Evolutionary conservation across 306 rosid species (phyloP).

Genomic region (Cicer bijugum): DNA sequence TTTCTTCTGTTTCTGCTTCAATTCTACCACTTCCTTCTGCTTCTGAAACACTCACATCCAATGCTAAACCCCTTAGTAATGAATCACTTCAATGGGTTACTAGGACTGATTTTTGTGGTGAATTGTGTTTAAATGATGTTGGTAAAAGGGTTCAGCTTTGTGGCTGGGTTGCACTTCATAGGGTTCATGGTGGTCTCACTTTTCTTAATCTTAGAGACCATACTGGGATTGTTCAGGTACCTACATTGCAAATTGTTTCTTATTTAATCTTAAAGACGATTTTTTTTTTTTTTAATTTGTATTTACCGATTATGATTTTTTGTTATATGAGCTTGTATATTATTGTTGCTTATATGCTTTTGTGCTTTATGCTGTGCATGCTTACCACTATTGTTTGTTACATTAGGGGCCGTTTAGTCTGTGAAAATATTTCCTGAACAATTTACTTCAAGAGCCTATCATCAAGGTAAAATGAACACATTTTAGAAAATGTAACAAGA

Average conservation of each 20-base stretch:
- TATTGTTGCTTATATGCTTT: background rate
- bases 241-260: background rate
- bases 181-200: slow-evolving; percentile 88
- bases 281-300: background rate
- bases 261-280: background rate
- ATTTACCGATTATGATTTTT: background rate
- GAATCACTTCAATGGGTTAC: slow-evolving; percentile 76
- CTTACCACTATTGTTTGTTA: background rate
- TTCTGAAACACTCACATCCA: slow-evolving; percentile 53
- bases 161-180: slow-evolving; percentile 96
- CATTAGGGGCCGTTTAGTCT: background rate
- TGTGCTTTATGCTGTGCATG: slow-evolving; percentile 13
- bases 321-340: background rate
- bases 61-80: slow-evolving; percentile 43
- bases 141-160: slow-evolving; percentile 75
- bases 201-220: slow-evolving; percentile 87
- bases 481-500: no score
- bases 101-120: slow-evolving; percentile 67
- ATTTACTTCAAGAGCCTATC: no score
- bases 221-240: slow-evolving; percentile 81
- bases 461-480: no score
- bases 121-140: slow-evolving; percentile 60
- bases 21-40: slow-evolving; percentile 43
- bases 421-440: no score
- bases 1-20: slow-evolving; percentile 49